These are phyloP conservation scores for Loxodes magnus DNA, from an alignment of 73 alveolate genomes.

Conservation along the genomic window DNA sequence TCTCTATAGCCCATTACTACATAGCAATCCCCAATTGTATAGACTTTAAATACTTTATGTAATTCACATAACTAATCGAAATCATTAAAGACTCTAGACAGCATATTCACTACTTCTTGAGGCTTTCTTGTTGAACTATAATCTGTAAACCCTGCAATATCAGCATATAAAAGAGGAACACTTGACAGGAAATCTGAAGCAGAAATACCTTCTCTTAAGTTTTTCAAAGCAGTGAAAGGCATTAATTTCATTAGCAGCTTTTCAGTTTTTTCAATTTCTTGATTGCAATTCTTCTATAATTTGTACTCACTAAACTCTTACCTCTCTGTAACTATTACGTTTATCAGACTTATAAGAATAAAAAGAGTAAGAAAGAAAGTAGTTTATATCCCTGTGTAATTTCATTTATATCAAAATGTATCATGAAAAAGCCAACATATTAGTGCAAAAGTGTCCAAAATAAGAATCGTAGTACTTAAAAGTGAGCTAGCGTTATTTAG, in stretches of 20 bases:
- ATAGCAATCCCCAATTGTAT: slow-evolving; percentile 65
- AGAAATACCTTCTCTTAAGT: slow-evolving; percentile 33
- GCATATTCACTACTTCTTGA: slow-evolving; percentile 74
- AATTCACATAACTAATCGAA: slow-evolving; percentile 82
- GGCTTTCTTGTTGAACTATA: slow-evolving; percentile 67
- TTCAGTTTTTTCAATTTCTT: slow-evolving; percentile 38
- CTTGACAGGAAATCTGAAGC: slow-evolving; percentile 67
- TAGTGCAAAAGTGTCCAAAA: no score
- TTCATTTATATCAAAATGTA: not conserved
- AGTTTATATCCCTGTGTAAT: not conserved
- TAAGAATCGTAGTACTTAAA: no score
- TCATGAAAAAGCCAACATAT: not conserved
- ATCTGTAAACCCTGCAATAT: slow-evolving; percentile 63
- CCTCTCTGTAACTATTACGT: not conserved
- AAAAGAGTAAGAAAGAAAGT: not conserved
- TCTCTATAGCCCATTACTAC: slow-evolving; percentile 57
- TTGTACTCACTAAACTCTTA: slow-evolving; percentile 5
- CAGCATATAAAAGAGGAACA: slow-evolving; percentile 89
- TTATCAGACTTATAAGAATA: not conserved
- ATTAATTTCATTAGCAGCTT: slow-evolving; percentile 34
- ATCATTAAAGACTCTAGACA: slow-evolving; percentile 72
- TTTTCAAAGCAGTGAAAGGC: slow-evolving; percentile 40
- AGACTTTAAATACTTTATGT: slow-evolving; percentile 56
- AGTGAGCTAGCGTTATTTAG: no score
- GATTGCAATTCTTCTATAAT: slow-evolving; percentile 23